A percentile compares a stretch with the other conserved stretches of the same genome.
Evolutionary conservation across 2,329 filamentous ascomycete genomes (phyloP).

Genomic region (Aspergillus floridensis): DNA sequence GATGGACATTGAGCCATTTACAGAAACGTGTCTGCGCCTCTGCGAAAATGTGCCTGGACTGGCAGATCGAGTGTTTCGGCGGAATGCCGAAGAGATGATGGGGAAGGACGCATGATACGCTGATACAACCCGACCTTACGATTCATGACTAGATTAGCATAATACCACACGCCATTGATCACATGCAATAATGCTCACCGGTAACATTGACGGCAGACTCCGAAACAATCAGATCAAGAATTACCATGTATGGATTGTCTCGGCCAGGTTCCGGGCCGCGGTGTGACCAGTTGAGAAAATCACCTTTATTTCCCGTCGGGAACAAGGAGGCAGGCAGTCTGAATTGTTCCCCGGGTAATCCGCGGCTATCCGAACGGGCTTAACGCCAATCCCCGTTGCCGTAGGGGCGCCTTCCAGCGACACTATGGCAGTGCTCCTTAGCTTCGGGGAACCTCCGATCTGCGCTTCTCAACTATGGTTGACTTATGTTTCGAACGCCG

Average conservation of each 20-base stretch:
- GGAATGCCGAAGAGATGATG: slow-evolving; percentile 55
- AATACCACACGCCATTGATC: background rate
- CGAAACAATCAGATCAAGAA: background rate
- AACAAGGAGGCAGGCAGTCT: too few species aligned
- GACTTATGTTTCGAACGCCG: too few species aligned
- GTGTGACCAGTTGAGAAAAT: too few species aligned
- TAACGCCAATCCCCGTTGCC: too few species aligned
- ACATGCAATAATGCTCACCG: background rate
- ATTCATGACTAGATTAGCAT: slow-evolving; percentile 1
- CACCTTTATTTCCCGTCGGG: too few species aligned
- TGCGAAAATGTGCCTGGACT: slow-evolving; percentile 48
- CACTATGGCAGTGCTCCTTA: too few species aligned
- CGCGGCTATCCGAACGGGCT: too few species aligned
- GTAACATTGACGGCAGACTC: background rate
- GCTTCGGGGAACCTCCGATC: too few species aligned
- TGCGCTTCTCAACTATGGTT: too few species aligned
- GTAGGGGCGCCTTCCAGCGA: too few species aligned
- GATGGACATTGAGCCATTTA: slow-evolving; percentile 55
- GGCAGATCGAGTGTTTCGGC: slow-evolving; percentile 52
- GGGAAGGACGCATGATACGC: background rate
- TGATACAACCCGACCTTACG: background rate
- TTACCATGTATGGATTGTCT: background rate
- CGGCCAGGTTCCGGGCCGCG: background rate
- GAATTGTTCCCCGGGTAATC: too few species aligned
- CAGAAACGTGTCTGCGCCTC: slow-evolving; percentile 54